Percentiles rank a stretch among this genome's conserved stretches.
These are phyloP conservation scores for Candida tammaniensis DNA, from an alignment of 805 yeast genomes.

Conservation along the genomic window DNA sequence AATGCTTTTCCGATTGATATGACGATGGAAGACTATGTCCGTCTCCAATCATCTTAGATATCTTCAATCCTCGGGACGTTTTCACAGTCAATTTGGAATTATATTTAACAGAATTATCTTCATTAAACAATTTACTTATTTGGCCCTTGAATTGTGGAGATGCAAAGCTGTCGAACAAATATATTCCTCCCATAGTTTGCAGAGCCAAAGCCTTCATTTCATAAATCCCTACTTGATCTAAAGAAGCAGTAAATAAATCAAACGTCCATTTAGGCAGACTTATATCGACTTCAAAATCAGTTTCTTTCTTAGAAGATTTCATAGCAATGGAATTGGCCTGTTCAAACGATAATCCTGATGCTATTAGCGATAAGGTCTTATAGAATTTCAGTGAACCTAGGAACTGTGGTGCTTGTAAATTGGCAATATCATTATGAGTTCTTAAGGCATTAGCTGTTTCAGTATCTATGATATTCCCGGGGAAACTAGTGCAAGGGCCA, in stretches of 20 bases:
- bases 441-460: conserved; percentile 18
- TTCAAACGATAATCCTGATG: conserved; percentile 25
- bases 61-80: conserved; percentile 32
- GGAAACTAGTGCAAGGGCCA: conserved; percentile 39
- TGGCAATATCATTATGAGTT: conserved; percentile 34
- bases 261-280: conserved; percentile 24
- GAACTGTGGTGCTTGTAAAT: conserved; percentile 25
- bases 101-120: conserved; percentile 3
- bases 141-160: conserved; percentile 15
- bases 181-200: conserved; percentile 32
- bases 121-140: not conserved
- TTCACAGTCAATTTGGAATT: conserved; percentile 20
- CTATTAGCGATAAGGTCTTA: conserved; percentile 23
- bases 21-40: conserved; percentile 35
- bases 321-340: conserved; percentile 15
- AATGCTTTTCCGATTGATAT: conserved; percentile 20
- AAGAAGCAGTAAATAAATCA: conserved; percentile 34
- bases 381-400: conserved; percentile 27
- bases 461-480: conserved; percentile 32
- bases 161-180: conserved; percentile 27
- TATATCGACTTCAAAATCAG: conserved; percentile 17
- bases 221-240: conserved; percentile 42
- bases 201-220: conserved; percentile 37
- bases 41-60: conserved; percentile 29
- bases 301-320: conserved; percentile 19